phyloP scores from a whole-genome alignment of 768 basidiomycete genomes.

The Tulasnella sp. region DNA sequence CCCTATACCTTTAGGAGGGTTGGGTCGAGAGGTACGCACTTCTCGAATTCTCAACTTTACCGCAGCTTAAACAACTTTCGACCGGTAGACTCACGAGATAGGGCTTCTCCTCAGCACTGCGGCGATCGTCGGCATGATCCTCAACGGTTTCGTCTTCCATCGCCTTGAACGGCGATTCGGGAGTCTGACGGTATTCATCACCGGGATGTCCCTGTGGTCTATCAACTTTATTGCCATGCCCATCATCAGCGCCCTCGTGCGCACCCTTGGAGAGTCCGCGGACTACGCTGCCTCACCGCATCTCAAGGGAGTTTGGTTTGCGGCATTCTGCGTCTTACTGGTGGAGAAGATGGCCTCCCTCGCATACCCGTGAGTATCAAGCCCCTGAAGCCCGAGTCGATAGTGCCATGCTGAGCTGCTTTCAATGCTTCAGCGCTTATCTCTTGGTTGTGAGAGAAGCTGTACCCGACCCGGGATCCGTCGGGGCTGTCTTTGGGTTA shows the following conservation, averaged over 20 bases:
- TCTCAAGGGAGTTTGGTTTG: neutral
- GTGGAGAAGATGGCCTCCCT: neutral
- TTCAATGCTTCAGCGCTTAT: neutral
- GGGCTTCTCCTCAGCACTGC: neutral
- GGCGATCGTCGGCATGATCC: neutral
- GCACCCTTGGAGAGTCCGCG: neutral
- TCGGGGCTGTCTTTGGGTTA: neutral
- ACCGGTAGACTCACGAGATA: conserved; percentile 2
- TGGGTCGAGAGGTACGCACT: conserved; percentile 45
- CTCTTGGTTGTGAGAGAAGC: neutral
- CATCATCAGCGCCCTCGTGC: neutral
- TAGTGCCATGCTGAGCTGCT: too few species aligned
- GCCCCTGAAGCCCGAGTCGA: too few species aligned
- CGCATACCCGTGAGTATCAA: neutral
- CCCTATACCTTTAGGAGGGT: conserved; percentile 47
- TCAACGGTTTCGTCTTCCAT: neutral
- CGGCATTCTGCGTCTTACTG: neutral
- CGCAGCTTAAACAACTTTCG: neutral
- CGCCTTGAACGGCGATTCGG: neutral
- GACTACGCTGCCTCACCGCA: neutral
- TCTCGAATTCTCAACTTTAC: too few species aligned
- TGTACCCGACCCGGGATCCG: neutral
- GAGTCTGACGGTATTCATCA: neutral
- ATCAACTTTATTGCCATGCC: neutral
- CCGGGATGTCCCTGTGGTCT: neutral